phyloP scores from a whole-genome alignment of 176 grass and related monocot genomes.

The Zoysia japonica region DNA sequence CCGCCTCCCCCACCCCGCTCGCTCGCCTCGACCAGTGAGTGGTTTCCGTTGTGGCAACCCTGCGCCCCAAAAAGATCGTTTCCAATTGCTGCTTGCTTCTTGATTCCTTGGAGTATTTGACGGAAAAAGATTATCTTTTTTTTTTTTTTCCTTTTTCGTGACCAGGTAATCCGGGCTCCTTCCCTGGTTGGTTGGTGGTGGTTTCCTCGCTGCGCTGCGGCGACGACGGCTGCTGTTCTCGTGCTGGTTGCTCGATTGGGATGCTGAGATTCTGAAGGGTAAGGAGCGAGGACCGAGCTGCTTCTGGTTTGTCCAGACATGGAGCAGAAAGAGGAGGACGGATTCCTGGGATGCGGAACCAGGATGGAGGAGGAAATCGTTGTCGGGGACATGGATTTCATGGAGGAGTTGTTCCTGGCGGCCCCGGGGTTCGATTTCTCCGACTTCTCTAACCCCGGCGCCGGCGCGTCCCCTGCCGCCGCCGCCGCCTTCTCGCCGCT shows the following conservation, averaged over 20 bases:
- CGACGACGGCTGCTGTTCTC: not conserved
- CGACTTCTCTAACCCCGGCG: conserved; percentile 33
- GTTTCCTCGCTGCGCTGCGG: conserved; percentile 9
- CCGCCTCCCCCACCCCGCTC: not conserved
- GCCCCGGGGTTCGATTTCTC: conserved; percentile 47
- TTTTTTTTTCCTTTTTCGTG: not conserved
- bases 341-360: not conserved
- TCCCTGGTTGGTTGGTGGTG: conserved; percentile 16
- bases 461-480: conserved; percentile 6
- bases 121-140: not conserved
- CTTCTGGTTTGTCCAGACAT: conserved; percentile 37
- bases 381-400: conserved; percentile 56
- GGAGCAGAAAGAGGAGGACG: conserved; percentile 35
- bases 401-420: conserved; percentile 63
- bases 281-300: not conserved
- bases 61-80: conserved; percentile 32
- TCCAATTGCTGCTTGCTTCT: not conserved
- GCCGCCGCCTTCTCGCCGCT: conserved; percentile 40
- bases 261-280: conserved; percentile 20
- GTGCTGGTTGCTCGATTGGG: not conserved
- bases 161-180: conserved; percentile 27
- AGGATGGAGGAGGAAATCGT: conserved; percentile 35
- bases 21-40: conserved; percentile 6
- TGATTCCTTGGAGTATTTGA: conserved; percentile 39
- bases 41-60: conserved; percentile 48